These are phyloP conservation scores for Ochromonas danica DNA, from an alignment of 108 stramenopile species.

Conservation along the genomic window DNA sequence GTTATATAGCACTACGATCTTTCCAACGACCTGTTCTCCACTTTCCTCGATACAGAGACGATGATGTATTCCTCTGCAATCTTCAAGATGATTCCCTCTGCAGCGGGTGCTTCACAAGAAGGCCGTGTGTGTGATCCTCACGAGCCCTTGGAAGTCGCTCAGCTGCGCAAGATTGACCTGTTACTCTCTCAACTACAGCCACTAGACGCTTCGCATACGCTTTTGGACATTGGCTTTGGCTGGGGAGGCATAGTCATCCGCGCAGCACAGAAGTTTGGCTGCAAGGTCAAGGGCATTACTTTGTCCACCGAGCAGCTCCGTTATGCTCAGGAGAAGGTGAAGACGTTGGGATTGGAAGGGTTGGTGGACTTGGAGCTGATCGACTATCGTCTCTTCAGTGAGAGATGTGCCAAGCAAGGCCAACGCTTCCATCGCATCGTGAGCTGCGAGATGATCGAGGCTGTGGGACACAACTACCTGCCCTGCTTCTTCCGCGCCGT, in stretches of 20 bases:
- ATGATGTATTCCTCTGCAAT: slow-evolving; percentile 90
- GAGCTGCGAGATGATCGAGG: slow-evolving; percentile 96
- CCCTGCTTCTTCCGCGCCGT: slow-evolving; percentile 79
- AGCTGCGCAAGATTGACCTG: slow-evolving; percentile 89
- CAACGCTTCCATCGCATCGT: slow-evolving; percentile 79
- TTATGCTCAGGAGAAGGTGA: slow-evolving; percentile 75
- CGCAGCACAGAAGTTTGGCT: slow-evolving; percentile 80
- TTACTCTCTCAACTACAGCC: slow-evolving; percentile 57
- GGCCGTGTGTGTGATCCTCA: slow-evolving; percentile 60
- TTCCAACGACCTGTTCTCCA: slow-evolving; percentile 36
- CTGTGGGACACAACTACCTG: slow-evolving; percentile 88
- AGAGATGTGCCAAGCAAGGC: slow-evolving; percentile 59
- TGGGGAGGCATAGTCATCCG: slow-evolving; percentile 90
- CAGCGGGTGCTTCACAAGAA: slow-evolving; percentile 49
- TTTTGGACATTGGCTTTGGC: slow-evolving; percentile 93
- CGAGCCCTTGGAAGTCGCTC: slow-evolving; percentile 76
- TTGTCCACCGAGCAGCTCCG: slow-evolving; percentile 87
- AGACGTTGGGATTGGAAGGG: slow-evolving; percentile 69
- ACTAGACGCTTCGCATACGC: neutral
- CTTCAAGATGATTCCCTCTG: slow-evolving; percentile 78
- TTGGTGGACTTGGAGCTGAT: slow-evolving; percentile 81
- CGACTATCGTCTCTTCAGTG: slow-evolving; percentile 82
- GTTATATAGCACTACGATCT: neutral
- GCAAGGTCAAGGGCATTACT: slow-evolving; percentile 85
- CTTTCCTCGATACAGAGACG: slow-evolving; percentile 77